A percentile compares a stretch with the other conserved stretches of the same genome.
These are phyloP conservation scores for Starmerella lactis-condensi DNA, from an alignment of 805 yeast species.

Conservation along the genomic window DNA sequence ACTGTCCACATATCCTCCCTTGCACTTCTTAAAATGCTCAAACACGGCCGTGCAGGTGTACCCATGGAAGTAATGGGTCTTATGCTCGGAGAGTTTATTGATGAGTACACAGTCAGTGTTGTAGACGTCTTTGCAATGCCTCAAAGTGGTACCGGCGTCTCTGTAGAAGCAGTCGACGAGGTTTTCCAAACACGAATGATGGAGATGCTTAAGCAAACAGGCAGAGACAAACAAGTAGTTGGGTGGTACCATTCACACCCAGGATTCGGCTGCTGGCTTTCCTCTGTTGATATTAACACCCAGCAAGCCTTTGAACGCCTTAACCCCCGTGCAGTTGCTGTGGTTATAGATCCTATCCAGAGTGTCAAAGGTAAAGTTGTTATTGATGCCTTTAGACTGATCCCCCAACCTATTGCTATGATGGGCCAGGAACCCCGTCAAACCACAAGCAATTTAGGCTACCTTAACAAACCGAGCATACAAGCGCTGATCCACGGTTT, in stretches of 20 bases:
- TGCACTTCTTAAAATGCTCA: constrained; percentile 88
- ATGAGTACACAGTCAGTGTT: constrained; percentile 90
- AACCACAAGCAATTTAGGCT: constrained; percentile 88
- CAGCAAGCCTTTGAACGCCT: constrained; percentile 95
- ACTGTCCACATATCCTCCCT: constrained; percentile 90
- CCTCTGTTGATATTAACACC: constrained; percentile 91
- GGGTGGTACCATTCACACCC: constrained; percentile 99
- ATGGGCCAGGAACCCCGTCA: constrained; percentile 97
- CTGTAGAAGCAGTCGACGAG: constrained; percentile 98
- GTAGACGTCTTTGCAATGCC: constrained; percentile 99
- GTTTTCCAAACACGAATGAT: constrained; percentile 97
- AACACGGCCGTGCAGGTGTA: constrained; percentile 69
- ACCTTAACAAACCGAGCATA: constrained; percentile 85
- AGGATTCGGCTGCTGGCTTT: constrained; percentile 99
- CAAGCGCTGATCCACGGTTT: constrained; percentile 94
- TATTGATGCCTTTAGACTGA: constrained; percentile 91
- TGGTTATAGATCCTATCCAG: constrained; percentile 95
- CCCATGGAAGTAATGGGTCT: constrained; percentile 91
- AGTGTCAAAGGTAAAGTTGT: constrained; percentile 98
- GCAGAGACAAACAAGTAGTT: constrained; percentile 97
- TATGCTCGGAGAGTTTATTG: constrained; percentile 96
- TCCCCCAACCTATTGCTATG: constrained; percentile 72
- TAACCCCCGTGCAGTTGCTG: constrained; percentile 92
- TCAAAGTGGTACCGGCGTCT: constrained; percentile 85
- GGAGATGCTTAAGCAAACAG: constrained; percentile 98